Base-by-base conservation (phyloP, 2,329 filamentous ascomycete genomes). In the Tolypocladium pustulatum region DNA sequence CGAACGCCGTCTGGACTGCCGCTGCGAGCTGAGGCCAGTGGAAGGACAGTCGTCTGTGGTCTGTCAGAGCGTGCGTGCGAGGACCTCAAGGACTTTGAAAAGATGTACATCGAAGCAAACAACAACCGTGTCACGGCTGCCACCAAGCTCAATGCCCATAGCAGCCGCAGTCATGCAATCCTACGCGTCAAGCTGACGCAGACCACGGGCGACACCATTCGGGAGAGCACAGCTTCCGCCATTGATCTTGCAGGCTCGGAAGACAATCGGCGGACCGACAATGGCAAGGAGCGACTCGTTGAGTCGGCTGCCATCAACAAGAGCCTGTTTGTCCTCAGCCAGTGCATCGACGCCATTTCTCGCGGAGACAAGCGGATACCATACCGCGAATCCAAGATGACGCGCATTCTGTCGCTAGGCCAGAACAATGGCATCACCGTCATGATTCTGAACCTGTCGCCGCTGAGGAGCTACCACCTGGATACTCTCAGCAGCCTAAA, bases 261-360 rank as follows among this genome's bases (percentile, higher is more conserved):
- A 73, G 93, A 97, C 73, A 97, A 97, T 71, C 83, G 93, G 55
- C 81, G 93, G 55, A 97, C 93, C 0, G 93, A 96, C 57, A 97
- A 97, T 72, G 91, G 87, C 66, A 94, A 92, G 71, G 91, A 96
- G 72, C 83, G 93, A 32, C 79, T 97, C 70, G 84, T 96, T n/a
- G 93, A 97, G 73, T 96, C 91, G 43, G 91, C 93, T 0, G 93
- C 90, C 68, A 97, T 97, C 78, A 97, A 97, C 81, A 97, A 97
- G 76, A 95, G 90, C 63, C 79, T 97, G 8, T 97, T 97, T 67
- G 92, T 97, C 22, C 77, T 97, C 55, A 93, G 91, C 51, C 91
- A 96, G 71, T 97, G 93, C 67, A 93, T 97, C 57, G 93, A 97
- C 70, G 93, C 93, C 58, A 97, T 97, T 69, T 89, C 88, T 1